Percentiles rank a stretch among this genome's conserved stretches.
Conservation (phyloP, 2,329 filamentous ascomycete species). For the Cordyceps javanica region DNA sequence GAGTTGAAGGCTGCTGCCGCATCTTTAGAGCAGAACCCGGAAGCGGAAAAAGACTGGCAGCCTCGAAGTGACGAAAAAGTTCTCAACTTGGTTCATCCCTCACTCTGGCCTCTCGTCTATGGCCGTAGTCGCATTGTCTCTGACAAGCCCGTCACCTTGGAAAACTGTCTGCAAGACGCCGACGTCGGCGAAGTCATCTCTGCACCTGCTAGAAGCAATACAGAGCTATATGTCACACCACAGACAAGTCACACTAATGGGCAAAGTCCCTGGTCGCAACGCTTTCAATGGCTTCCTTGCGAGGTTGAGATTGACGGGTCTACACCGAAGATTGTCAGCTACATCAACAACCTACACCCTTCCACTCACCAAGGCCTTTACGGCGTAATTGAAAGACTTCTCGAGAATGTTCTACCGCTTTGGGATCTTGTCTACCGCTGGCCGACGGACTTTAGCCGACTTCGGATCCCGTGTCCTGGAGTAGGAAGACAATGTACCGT, state of each 20-base stretch:
- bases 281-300: conserved; percentile 44
- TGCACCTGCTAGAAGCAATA: not conserved
- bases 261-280: not conserved
- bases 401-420: conserved; percentile 33
- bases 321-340: conserved; percentile 37
- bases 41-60: conserved; percentile 52
- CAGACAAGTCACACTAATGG: not conserved
- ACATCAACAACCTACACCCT: conserved; percentile 50
- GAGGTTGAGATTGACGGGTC: conserved; percentile 36
- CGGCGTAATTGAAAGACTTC: conserved; percentile 32
- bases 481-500: conserved; percentile 1
- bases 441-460: conserved; percentile 22
- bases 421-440: conserved; percentile 37
- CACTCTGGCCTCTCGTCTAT: conserved; percentile 54
- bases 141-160: conserved; percentile 28
- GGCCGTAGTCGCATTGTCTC: conserved; percentile 34
- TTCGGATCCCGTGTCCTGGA: conserved; percentile 13
- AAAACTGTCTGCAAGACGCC: conserved; percentile 28
- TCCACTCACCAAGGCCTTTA: conserved; percentile 32
- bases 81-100: conserved; percentile 58
- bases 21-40: conserved; percentile 44
- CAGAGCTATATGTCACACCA: not conserved
- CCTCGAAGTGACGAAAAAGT: conserved; percentile 51
- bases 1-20: conserved; percentile 38
- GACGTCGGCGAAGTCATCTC: conserved; percentile 27